These are phyloP conservation scores for Debaryomyces hansenii DNA, from an alignment of 805 yeast species.

Conservation along the genomic window DNA sequence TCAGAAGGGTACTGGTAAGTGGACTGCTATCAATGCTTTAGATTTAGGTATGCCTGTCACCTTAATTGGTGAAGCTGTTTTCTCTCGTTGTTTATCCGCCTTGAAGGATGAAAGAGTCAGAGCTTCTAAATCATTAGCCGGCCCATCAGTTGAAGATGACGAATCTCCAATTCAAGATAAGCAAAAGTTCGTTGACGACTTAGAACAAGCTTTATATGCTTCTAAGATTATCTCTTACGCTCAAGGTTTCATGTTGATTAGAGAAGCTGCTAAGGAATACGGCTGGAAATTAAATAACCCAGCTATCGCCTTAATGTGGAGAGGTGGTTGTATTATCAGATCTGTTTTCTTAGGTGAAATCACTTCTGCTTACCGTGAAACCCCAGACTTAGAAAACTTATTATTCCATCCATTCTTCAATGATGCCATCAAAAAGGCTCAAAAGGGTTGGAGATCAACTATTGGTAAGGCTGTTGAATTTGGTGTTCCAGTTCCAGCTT, in stretches of 20 bases:
- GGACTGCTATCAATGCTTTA: slow-evolving; percentile 98
- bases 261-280: slow-evolving; percentile 97
- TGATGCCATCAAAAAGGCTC: slow-evolving; percentile 89
- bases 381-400: slow-evolving; percentile 92
- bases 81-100: slow-evolving; percentile 93
- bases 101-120: slow-evolving; percentile 85
- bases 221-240: slow-evolving; percentile 98
- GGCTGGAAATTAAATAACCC: slow-evolving; percentile 98
- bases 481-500: slow-evolving; percentile 98
- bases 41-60: slow-evolving; percentile 99
- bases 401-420: slow-evolving; percentile 94
- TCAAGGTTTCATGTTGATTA: slow-evolving; percentile 98
- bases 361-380: slow-evolving; percentile 91
- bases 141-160: slow-evolving; percentile 68
- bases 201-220: slow-evolving; percentile 98
- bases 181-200: slow-evolving; percentile 81
- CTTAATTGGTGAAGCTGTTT: slow-evolving; percentile 97
- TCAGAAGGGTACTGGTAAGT: slow-evolving; percentile 99
- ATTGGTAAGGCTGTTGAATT: slow-evolving; percentile 71
- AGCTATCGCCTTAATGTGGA: slow-evolving; percentile 98
- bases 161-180: slow-evolving; percentile 69
- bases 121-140: slow-evolving; percentile 77
- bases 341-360: slow-evolving; percentile 97
- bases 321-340: slow-evolving; percentile 99
- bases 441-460: slow-evolving; percentile 91